Conservation (phyloP, 352 stramenopile species). For the Phytophthora sojae region DNA sequence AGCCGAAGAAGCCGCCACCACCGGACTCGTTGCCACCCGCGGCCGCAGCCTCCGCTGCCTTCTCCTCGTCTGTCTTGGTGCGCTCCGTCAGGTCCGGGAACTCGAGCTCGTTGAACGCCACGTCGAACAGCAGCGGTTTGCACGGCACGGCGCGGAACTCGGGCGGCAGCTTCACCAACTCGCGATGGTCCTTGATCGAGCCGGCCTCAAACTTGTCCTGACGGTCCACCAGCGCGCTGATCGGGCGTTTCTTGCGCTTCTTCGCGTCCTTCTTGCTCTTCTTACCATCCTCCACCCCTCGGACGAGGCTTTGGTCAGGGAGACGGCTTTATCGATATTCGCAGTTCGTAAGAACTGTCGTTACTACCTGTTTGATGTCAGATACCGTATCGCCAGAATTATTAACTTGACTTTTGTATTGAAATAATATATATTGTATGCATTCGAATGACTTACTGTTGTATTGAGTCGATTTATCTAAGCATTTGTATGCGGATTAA, state of each 20-base stretch:
- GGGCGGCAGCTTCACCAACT: constrained; percentile 73
- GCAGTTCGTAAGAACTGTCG: too few species aligned
- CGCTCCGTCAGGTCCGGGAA: constrained; percentile 80
- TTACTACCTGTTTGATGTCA: too few species aligned
- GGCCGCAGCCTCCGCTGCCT: constrained; percentile 60
- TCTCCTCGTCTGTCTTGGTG: constrained; percentile 82
- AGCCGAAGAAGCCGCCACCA: constrained; percentile 70
- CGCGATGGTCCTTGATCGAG: constrained; percentile 54
- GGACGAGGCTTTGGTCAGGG: too few species aligned
- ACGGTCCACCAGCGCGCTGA: constrained; percentile 43
- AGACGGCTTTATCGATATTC: too few species aligned
- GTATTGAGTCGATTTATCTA: too few species aligned
- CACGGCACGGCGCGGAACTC: constrained; percentile 68
- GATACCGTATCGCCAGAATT: too few species aligned
- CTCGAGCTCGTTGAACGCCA: constrained; percentile 85
- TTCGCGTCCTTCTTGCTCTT: constrained; percentile 60
- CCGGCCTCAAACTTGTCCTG: constrained; percentile 49
- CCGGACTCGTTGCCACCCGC: constrained; percentile 39
- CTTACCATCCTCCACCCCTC: constrained; percentile 61
- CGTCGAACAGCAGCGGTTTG: constrained; percentile 87
- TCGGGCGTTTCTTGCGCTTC: constrained; percentile 50
- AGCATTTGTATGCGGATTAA: too few species aligned
- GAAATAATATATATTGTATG: too few species aligned
- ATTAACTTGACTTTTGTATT: too few species aligned
- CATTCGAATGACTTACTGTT: too few species aligned